Base-by-base conservation (phyloP, 192 early-diverging fungal genomes). In the Backusella tuberculispora region DNA sequence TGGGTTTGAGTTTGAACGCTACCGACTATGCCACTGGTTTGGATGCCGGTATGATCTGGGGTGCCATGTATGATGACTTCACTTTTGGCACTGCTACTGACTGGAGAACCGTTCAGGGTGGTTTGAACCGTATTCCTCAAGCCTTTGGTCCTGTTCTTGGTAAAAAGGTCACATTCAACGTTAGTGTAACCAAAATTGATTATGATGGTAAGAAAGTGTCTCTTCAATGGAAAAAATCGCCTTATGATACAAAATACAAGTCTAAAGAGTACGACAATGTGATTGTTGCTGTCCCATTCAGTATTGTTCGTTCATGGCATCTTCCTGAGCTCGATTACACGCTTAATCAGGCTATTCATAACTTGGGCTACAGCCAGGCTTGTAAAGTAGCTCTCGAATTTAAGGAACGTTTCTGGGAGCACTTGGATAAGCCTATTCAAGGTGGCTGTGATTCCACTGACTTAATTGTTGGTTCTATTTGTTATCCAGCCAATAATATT, bases 361-460 rank as follows among this genome's bases (percentile, higher is more conserved):
- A 47, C 12, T 67, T 80, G 0, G 14, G 12, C 40, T 80, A 80
- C 50, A 19, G n/a, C 1, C 53, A 73, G 12, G 17, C 76, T 8
- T 67, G 37, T 9, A 80, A 80, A 26, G 56, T 80, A 2, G 71
- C 69, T 14, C 44, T 80, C 7, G 37, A 69, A 17, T 80, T 80
- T 42, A 76, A 65, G 21, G 69, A 47, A 10, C 76, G 79, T 14
- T 80, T 80, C 24, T 80, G 79, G 79, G 79, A 80, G 60, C 38
- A 77, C 10, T 64, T 56, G 10, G 69, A 77, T 29, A 50, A 17
- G n/a, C 78, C 78, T 44, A 80, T 80, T 24, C 43, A 69, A 3
- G 79, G 79, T 37, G 76, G 79, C 12, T 56, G 29, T 48, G 56
- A 48, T 13, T 29, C 76, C 13, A 80, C 79, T 17, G 79, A 80